Conservation (phyloP, 140 eudicot species). For the Oenanthe javanica region DNA sequence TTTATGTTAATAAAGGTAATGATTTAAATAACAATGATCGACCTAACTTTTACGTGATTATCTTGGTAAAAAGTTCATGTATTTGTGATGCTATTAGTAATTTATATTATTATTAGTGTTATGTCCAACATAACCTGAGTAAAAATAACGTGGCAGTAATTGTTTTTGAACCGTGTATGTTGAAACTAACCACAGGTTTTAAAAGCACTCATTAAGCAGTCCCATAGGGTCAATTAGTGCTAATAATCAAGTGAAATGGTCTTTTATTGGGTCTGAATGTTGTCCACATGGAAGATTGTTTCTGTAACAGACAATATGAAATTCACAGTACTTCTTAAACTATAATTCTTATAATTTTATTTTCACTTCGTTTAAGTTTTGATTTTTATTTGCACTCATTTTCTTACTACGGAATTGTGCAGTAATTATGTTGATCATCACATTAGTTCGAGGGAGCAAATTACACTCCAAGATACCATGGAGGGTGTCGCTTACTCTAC, state of each 20-base stretch:
- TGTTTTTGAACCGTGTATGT: not conserved
- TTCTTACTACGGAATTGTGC: slow-evolving; percentile 29
- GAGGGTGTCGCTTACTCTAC: slow-evolving; percentile 82
- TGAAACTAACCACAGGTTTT: not conserved
- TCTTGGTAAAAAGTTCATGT: not conserved
- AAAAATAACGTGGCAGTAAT: not conserved
- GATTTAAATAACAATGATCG: not conserved
- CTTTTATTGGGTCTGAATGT: not conserved
- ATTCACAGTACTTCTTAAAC: no score
- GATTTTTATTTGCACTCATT: slow-evolving; percentile 18
- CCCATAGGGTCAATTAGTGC: not conserved
- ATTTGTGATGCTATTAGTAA: no score
- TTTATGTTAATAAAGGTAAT: not conserved
- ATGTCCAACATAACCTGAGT: not conserved
- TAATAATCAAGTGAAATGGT: not conserved
- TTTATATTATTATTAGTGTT: not conserved
- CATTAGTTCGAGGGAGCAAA: slow-evolving; percentile 91
- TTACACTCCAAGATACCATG: slow-evolving; percentile 95
- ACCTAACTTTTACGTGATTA: not conserved
- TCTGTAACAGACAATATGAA: not conserved
- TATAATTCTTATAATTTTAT: not conserved
- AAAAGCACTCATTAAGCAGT: not conserved
- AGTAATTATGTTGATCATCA: slow-evolving; percentile 96
- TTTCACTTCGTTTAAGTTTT: not conserved
- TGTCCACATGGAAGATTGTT: not conserved